Conservation (phyloP, 2,329 filamentous ascomycete genomes). For the Ceratocystiopsis minuta region DNA sequence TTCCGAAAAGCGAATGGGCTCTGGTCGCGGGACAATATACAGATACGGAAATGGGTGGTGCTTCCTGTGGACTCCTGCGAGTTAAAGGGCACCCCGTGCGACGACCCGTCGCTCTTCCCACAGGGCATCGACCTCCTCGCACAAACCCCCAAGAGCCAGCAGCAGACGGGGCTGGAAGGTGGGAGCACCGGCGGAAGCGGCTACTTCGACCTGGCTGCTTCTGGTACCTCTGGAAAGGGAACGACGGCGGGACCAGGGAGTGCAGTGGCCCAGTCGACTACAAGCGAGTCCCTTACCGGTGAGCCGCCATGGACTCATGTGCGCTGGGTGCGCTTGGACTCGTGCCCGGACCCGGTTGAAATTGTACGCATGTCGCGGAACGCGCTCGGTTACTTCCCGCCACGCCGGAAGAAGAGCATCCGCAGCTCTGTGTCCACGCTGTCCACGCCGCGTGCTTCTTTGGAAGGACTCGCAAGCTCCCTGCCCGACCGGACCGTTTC, state of each 20-base stretch:
- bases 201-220: constrained; percentile 1
- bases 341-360: constrained; percentile 50
- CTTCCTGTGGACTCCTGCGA: constrained; percentile 82
- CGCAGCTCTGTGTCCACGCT: constrained; percentile 44
- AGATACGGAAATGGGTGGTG: constrained; percentile 62
- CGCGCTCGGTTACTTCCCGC: constrained; percentile 79
- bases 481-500: constrained; percentile 14
- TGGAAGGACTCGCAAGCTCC: constrained; percentile 26
- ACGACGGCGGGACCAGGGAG: too few species aligned
- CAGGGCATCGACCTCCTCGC: constrained; percentile 32
- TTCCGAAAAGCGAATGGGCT: constrained; percentile 80
- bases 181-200: neutral
- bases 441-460: constrained; percentile 48
- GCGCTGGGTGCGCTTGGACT: constrained; percentile 71
- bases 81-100: constrained; percentile 54
- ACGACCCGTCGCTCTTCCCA: constrained; percentile 27
- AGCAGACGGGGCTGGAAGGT: neutral
- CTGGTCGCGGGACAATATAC: constrained; percentile 86
- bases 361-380: constrained; percentile 70
- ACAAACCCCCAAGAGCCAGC: constrained; percentile 22
- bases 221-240: constrained; percentile 4
- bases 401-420: constrained; percentile 65
- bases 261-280: too few species aligned
- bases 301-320: constrained; percentile 70
- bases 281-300: too few species aligned